Evolutionary conservation across 139 green algal genomes (phyloP).

Genomic region (Micractinium conductrix): DNA sequence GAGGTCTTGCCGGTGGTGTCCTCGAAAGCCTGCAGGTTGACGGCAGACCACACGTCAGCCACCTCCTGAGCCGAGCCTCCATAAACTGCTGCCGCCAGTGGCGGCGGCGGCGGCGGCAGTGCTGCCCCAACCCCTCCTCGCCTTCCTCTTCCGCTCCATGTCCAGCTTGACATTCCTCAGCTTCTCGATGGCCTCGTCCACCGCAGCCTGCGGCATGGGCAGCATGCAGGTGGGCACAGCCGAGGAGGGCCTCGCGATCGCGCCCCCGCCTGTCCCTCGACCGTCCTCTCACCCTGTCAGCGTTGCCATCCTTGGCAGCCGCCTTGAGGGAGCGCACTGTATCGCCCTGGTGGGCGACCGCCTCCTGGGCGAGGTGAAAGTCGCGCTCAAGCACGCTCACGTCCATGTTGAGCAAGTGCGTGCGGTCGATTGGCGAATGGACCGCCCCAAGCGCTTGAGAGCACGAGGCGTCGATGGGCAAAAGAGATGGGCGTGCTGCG

Average conservation of each 20-base stretch:
- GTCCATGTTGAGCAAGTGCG: slow-evolving; percentile 23
- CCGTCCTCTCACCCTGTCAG: slow-evolving; percentile 68
- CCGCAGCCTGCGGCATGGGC: slow-evolving; percentile 58
- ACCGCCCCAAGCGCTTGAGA: too few relatives aligned
- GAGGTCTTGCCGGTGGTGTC: slow-evolving; percentile 68
- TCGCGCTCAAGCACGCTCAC: slow-evolving; percentile 13
- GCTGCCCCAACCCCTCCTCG: slow-evolving; percentile 21
- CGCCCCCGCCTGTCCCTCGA: too few relatives aligned
- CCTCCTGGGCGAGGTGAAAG: slow-evolving; percentile 70
- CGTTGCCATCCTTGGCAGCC: slow-evolving; percentile 79
- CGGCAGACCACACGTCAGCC: background rate
- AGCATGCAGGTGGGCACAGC: background rate
- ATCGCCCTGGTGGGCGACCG: slow-evolving; percentile 85
- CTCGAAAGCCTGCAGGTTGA: slow-evolving; percentile 65
- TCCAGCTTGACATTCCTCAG: slow-evolving; percentile 90
- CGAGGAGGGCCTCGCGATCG: too few relatives aligned
- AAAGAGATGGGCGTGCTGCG: too few relatives aligned
- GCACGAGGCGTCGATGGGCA: too few relatives aligned
- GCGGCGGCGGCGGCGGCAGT: background rate
- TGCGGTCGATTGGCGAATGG: too few relatives aligned
- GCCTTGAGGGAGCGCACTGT: slow-evolving; percentile 92
- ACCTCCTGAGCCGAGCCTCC: too few relatives aligned
- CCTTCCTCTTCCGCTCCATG: slow-evolving; percentile 75
- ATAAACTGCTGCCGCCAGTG: too few relatives aligned
- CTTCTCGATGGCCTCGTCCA: slow-evolving; percentile 86